These are phyloP conservation scores for Phialophora tarda DNA, from an alignment of 2,329 filamentous ascomycete genomes.

Conservation along the genomic window DNA sequence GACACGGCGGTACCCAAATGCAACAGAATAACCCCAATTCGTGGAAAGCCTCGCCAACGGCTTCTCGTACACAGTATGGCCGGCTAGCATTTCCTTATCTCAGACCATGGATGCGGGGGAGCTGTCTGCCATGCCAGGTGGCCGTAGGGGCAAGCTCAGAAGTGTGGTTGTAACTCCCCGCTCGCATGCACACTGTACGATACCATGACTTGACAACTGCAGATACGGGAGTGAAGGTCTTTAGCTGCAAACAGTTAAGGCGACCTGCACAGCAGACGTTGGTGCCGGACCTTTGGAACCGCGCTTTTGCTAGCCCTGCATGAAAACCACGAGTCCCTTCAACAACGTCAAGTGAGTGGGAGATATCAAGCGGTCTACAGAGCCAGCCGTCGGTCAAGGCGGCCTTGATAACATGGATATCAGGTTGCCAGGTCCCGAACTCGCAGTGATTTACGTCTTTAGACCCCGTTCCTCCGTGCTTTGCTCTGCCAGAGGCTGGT, in stretches of 20 bases:
- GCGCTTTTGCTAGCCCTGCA: constrained; percentile 4
- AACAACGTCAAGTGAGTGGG: not conserved
- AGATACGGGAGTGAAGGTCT: not conserved
- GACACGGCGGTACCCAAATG: not conserved
- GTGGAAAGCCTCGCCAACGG: not conserved
- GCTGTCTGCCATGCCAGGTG: not conserved
- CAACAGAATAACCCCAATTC: not conserved
- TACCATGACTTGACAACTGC: not conserved
- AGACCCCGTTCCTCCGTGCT: not conserved
- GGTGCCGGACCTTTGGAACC: constrained; percentile 10
- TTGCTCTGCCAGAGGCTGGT: not conserved
- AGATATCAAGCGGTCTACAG: constrained; percentile 6
- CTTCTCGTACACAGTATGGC: not conserved
- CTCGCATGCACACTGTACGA: not conserved
- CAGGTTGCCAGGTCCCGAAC: not conserved
- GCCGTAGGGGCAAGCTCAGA: not conserved
- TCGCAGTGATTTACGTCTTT: not conserved
- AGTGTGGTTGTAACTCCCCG: not conserved
- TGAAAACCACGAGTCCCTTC: not conserved
- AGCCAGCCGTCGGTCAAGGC: not conserved
- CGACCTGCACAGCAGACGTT: not conserved
- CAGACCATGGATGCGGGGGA: not conserved
- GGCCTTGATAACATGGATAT: not conserved
- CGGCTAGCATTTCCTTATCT: not conserved
- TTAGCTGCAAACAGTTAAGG: constrained; percentile 1